These are phyloP conservation scores for Tilletia walkeri DNA, from an alignment of 1,284 basidiomycete species.

Conservation along the genomic window DNA sequence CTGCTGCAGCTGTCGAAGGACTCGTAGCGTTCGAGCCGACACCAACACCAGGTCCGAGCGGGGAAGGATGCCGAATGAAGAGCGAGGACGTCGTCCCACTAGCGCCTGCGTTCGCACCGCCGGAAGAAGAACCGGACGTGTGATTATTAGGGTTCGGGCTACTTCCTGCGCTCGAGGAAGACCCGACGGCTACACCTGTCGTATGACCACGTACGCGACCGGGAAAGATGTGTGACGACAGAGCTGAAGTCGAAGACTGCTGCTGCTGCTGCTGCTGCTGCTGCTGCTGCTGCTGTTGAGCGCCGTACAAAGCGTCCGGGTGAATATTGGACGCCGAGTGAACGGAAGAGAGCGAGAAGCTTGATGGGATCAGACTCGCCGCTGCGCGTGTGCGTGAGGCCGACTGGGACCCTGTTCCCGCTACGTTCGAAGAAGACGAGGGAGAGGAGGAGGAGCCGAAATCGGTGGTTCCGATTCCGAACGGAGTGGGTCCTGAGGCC, in stretches of 20 bases:
- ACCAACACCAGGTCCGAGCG: neutral
- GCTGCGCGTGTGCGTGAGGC: conserved; percentile 6
- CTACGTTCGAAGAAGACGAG: neutral
- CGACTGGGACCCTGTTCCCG: neutral
- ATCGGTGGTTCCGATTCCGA: neutral
- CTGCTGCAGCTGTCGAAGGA: neutral
- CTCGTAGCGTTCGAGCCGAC: neutral
- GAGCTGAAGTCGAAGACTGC: neutral
- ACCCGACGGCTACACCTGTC: neutral
- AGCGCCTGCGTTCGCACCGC: too few relatives aligned
- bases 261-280: neutral
- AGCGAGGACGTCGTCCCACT: too few relatives aligned
- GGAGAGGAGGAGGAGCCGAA: conserved; percentile 1
- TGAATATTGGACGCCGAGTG: neutral
- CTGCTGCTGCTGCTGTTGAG: neutral
- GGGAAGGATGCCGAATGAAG: conserved; percentile 9
- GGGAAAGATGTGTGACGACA: neutral
- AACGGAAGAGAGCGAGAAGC: neutral
- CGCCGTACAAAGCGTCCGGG: neutral
- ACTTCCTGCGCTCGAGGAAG: neutral
- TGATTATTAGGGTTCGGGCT: neutral
- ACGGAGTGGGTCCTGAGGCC: neutral
- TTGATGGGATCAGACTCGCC: neutral
- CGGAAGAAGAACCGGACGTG: too few relatives aligned
- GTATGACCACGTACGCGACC: conserved; percentile 8